Percentiles rank a stretch among this genome's conserved stretches.
Evolutionary conservation across 1,284 basidiomycete species (phyloP).

Genomic region (Trametes sp.): DNA sequence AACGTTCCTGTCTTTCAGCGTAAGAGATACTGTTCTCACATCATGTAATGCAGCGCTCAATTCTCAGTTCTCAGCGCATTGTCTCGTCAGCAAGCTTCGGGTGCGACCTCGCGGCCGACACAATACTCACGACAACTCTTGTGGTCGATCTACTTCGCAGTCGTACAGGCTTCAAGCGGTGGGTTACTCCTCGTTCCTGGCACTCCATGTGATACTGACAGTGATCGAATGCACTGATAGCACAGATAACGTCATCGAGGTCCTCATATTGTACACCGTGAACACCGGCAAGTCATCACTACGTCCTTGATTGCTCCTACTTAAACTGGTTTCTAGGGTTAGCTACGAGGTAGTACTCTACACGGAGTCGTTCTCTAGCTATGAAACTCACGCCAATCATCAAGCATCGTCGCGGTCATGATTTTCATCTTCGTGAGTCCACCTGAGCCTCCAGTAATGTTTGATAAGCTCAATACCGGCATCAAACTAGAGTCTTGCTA

Average conservation of each 20-base stretch:
- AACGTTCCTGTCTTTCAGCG: not conserved
- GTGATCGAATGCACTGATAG: not conserved
- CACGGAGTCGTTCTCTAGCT: too few relatives aligned
- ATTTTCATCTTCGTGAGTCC: conserved; percentile 5
- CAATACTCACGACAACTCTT: not conserved
- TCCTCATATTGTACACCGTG: not conserved
- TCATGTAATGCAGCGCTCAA: too few relatives aligned
- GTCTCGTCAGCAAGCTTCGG: not conserved
- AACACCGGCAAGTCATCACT: not conserved
- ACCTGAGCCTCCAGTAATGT: too few relatives aligned
- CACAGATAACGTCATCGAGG: not conserved
- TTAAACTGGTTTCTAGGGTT: not conserved
- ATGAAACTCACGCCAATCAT: not conserved
- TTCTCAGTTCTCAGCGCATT: not conserved
- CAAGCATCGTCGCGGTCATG: not conserved
- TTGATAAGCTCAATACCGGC: too few relatives aligned
- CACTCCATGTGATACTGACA: too few relatives aligned
- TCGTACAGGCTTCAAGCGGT: conserved; percentile 8
- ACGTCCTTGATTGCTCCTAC: not conserved
- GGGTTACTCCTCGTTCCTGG: too few relatives aligned
- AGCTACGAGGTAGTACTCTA: not conserved
- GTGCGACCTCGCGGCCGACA: not conserved
- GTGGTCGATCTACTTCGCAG: not conserved
- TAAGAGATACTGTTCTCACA: not conserved
- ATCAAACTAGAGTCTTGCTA: not conserved